Base-by-base conservation (phyloP, 1,284 basidiomycete species). In the Boletus nobilissimus region DNA sequence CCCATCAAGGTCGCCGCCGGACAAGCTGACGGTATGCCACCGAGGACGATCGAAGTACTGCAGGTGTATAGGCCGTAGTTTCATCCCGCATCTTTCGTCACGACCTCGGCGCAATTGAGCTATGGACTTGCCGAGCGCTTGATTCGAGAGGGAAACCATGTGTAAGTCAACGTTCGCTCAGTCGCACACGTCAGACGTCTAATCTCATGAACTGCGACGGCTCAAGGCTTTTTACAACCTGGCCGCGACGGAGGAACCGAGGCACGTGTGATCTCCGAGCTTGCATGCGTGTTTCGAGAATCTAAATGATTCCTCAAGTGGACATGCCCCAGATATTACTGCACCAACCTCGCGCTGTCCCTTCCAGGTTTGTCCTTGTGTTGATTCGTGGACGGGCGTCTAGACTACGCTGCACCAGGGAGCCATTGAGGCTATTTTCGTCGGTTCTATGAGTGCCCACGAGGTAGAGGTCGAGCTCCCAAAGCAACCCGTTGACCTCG, bases 111-210 rank as follows among this genome's bases (percentile, higher is more conserved):
- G 3, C 22, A 8, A 60, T 72, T 95, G 92, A 94, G 93, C 80
- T 95, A 95, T 86, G 94, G 94, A 7, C 88, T 95, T 13, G 92
- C 90, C 0, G 91, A 94, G 32, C 89, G 90, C 4, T 83, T 95
- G 46, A 54, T 69, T 11, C 54, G 87, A 60, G 90, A 94, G 82
- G 93, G 90, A 22, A 92, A 91, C 77, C 92, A 94, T 90, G 89
- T 62, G 93, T 94, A 81, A 18, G 60, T 62, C 19, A 36, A 36
- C 46, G 9, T 24, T 62, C 24, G 32, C 60, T 32, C 13, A 13
- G 19, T 11, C 34, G 22, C 60, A 34, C 19, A 32, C 9, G 29
- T 62, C 24, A 36, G 8, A 5, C 18, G 60, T 36, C 60, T 62
- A 24, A 62, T 24, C 18, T 18, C 29, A 57, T 29, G 29, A 13